Conservation (phyloP, 371 early-diverging fungal genomes). For the Choanephora cucurbitarum region DNA sequence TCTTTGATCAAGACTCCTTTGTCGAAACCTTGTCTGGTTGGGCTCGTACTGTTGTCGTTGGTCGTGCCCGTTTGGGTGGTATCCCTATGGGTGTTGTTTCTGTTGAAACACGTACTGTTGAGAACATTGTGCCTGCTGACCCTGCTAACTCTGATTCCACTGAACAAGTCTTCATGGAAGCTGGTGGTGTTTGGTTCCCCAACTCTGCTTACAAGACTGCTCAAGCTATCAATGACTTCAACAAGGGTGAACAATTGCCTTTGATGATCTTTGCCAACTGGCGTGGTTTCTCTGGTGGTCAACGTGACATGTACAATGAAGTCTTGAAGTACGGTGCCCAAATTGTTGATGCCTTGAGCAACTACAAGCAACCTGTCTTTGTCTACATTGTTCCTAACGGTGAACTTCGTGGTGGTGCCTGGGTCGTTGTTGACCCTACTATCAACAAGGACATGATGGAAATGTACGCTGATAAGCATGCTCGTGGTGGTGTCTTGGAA, state of each 20-base stretch:
- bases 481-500: constrained; percentile 96
- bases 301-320: constrained; percentile 98
- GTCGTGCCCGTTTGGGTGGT: constrained; percentile 95
- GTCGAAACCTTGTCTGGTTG: constrained; percentile 78
- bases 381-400: constrained; percentile 96
- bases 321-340: constrained; percentile 96
- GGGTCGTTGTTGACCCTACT: constrained; percentile 98
- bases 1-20: constrained; percentile 92
- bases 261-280: constrained; percentile 99
- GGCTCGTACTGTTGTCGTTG: constrained; percentile 78
- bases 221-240: constrained; percentile 97
- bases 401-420: constrained; percentile 98
- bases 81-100: constrained; percentile 97
- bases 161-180: constrained; percentile 89
- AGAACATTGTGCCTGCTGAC: constrained; percentile 92
- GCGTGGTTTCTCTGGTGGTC: constrained; percentile 99
- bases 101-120: constrained; percentile 93
- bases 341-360: constrained; percentile 95
- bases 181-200: constrained; percentile 98
- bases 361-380: constrained; percentile 96
- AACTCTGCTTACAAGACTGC: constrained; percentile 99
- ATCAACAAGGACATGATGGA: constrained; percentile 98
- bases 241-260: constrained; percentile 97
- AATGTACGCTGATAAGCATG: constrained; percentile 94
- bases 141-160: constrained; percentile 89